Evolutionary conservation across 345 rosid species (phyloP).

Genomic region (Camelina neglecta): DNA sequence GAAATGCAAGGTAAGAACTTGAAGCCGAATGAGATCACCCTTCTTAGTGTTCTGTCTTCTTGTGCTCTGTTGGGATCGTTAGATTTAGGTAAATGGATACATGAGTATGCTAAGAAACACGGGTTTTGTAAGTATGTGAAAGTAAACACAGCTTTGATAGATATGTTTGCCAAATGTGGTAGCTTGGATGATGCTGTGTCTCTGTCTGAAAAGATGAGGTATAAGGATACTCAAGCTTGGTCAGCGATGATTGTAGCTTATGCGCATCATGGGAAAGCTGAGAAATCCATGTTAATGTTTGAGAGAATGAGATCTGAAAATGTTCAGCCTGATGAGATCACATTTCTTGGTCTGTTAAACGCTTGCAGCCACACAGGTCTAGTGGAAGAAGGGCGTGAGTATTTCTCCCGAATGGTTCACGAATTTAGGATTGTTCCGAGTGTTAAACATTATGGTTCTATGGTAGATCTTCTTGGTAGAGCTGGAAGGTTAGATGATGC

Average conservation of each 20-base stretch:
- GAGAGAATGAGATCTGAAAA: slow-evolving; percentile 61
- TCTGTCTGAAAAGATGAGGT: slow-evolving; percentile 58
- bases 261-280: slow-evolving; percentile 79
- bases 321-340: slow-evolving; percentile 65
- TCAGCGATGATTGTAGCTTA: slow-evolving; percentile 86
- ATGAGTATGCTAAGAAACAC: slow-evolving; percentile 64
- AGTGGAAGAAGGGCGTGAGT: slow-evolving; percentile 62
- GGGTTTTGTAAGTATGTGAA: slow-evolving; percentile 59
- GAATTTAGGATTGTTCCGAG: slow-evolving; percentile 55
- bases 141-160: slow-evolving; percentile 78
- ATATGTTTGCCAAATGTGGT: slow-evolving; percentile 95
- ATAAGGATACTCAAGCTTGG: slow-evolving; percentile 83
- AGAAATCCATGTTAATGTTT: slow-evolving; percentile 60
- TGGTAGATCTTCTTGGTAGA: slow-evolving; percentile 88
- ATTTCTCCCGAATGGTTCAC: slow-evolving; percentile 61
- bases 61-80: slow-evolving; percentile 84
- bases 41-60: slow-evolving; percentile 78
- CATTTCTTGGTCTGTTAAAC: slow-evolving; percentile 76
- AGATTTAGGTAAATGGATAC: slow-evolving; percentile 86
- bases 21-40: slow-evolving; percentile 73
- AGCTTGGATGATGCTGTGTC: slow-evolving; percentile 71
- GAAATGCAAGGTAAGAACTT: slow-evolving; percentile 66
- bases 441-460: slow-evolving; percentile 84
- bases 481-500: slow-evolving; percentile 75
- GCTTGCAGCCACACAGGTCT: slow-evolving; percentile 90